Conservation (phyloP, 345 rosid species). For the Linum lewisii region DNA sequence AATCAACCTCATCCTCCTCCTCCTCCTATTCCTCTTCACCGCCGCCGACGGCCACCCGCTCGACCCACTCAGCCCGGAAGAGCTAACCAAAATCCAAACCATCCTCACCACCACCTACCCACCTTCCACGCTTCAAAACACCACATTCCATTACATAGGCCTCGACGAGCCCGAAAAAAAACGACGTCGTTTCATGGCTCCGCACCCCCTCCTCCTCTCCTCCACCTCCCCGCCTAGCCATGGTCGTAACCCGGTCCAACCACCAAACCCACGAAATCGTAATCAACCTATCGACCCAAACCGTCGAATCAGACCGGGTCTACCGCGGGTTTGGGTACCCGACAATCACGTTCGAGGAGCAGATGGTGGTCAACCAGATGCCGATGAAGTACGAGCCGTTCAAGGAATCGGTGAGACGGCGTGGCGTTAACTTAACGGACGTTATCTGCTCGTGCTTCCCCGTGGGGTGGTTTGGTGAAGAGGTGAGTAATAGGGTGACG, state of each 20-base stretch:
- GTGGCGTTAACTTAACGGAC: conserved; percentile 19
- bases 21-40: not conserved
- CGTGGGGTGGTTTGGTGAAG: conserved; percentile 26
- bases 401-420: conserved; percentile 11
- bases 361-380: conserved; percentile 9
- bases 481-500: conserved; percentile 8
- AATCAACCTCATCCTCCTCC: not conserved
- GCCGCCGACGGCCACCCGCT: not conserved
- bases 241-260: conserved; percentile 15
- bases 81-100: conserved; percentile 18
- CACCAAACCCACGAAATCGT: conserved; percentile 25
- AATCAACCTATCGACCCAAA: conserved; percentile 14
- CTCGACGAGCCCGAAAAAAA: conserved; percentile 31
- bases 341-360: conserved; percentile 9
- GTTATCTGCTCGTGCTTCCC: conserved; percentile 20
- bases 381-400: conserved; percentile 18
- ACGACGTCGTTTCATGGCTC: conserved; percentile 16
- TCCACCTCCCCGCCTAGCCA: conserved; percentile 24
- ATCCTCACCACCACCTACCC: conserved; percentile 11
- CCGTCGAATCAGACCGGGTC: conserved; percentile 12
- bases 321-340: conserved; percentile 27
- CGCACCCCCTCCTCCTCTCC: conserved; percentile 4
- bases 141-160: conserved; percentile 27
- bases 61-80: conserved; percentile 7
- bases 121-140: not conserved